Evolutionary conservation across 148 eudicot species (phyloP).

Genomic region (Vaccinium vitisidaea): DNA sequence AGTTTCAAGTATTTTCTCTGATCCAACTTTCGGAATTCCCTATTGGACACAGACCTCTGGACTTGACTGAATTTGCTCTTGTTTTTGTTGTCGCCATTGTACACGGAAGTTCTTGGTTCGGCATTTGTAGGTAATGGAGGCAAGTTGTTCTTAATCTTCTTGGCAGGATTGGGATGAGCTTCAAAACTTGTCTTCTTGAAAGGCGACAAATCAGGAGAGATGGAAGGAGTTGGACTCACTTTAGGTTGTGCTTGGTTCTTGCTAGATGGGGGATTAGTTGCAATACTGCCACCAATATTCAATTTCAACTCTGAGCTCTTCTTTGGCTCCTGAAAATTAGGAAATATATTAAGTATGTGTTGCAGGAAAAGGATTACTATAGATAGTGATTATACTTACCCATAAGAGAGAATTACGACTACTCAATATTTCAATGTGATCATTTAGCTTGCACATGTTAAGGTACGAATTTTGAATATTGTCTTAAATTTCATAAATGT

Average conservation of each 20-base stretch:
- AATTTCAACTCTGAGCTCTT: conserved; percentile 18
- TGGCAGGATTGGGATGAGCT: conserved; percentile 25
- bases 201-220: conserved; percentile 8
- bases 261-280: conserved; percentile 24
- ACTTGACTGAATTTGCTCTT: conserved; percentile 19
- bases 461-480: not conserved
- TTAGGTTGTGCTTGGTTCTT: conserved; percentile 14
- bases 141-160: conserved; percentile 28
- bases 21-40: conserved; percentile 34
- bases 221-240: not conserved
- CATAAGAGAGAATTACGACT: too few species aligned
- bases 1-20: conserved; percentile 16
- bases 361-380: too few species aligned
- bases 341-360: not conserved
- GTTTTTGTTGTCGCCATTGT: not conserved
- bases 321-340: conserved; percentile 24
- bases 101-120: conserved; percentile 15
- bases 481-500: not conserved
- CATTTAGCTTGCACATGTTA: not conserved
- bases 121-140: conserved; percentile 30
- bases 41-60: conserved; percentile 38
- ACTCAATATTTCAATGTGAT: too few species aligned
- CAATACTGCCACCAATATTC: conserved; percentile 16
- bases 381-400: too few species aligned
- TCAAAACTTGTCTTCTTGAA: conserved; percentile 12